phyloP scores from a whole-genome alignment of 2,329 filamentous ascomycete species.

The Capronia epimyces region DNA sequence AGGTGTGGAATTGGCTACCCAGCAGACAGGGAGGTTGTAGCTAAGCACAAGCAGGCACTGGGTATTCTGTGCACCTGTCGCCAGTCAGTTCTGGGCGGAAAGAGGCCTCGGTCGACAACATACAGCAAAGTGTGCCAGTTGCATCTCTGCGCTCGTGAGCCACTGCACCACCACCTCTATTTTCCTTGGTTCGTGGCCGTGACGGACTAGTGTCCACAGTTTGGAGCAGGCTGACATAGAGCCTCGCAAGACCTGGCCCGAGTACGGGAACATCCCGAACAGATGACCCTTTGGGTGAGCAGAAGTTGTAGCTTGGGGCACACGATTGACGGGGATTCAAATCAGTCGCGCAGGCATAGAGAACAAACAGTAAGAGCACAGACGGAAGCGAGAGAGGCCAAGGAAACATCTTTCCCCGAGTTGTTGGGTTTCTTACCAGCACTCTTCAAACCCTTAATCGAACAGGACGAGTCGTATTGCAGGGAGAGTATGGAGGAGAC shows the following conservation, averaged over 20 bases:
- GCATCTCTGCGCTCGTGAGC: slow-evolving; percentile 4
- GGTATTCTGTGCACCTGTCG: slow-evolving; percentile 33
- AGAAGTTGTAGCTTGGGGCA: slow-evolving; percentile 30
- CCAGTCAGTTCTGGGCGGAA: background rate
- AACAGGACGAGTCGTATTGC: background rate
- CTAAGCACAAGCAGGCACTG: slow-evolving; percentile 40
- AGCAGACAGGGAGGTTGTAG: slow-evolving; percentile 46
- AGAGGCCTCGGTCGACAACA: background rate
- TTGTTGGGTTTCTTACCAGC: background rate
- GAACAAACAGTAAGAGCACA: background rate
- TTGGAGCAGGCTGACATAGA: slow-evolving; percentile 33
- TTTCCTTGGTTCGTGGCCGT: slow-evolving; percentile 1
- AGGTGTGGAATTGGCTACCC: slow-evolving; percentile 29
- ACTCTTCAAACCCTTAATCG: background rate
- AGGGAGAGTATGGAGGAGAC: background rate
- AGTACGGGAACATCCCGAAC: slow-evolving; percentile 30
- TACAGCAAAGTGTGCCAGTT: slow-evolving; percentile 27
- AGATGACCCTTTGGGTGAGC: slow-evolving; percentile 32
- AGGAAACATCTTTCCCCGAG: background rate
- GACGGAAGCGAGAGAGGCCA: background rate
- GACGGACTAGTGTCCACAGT: slow-evolving; percentile 24
- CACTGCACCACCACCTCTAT: background rate
- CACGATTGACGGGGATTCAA: slow-evolving; percentile 25
- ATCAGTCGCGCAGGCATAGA: slow-evolving; percentile 6
- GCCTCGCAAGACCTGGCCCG: slow-evolving; percentile 30